These are phyloP conservation scores for Crithidia sp. DNA, from an alignment of 208 protist genomes.

Conservation along the genomic window DNA sequence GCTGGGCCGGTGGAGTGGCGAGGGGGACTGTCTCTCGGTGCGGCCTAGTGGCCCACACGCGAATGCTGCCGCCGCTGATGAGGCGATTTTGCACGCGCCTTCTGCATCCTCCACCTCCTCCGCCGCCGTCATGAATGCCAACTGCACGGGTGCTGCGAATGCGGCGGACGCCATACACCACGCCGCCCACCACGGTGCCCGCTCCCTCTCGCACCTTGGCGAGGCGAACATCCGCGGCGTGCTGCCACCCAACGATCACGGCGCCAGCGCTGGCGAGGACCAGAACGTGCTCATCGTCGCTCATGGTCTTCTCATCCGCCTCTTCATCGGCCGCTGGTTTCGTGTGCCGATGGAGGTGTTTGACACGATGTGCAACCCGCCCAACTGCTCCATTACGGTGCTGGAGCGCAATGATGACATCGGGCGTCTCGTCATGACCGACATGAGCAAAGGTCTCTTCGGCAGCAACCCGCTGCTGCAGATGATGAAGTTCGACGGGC, in stretches of 20 bases:
- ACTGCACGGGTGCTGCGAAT: neutral
- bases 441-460: slow-evolving; percentile 83
- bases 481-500: slow-evolving; percentile 83
- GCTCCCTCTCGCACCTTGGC: slow-evolving; percentile 27
- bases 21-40: neutral
- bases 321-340: slow-evolving; percentile 90
- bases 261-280: slow-evolving; percentile 41
- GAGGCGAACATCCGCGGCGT: slow-evolving; percentile 21
- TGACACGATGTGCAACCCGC: slow-evolving; percentile 90
- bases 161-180: neutral
- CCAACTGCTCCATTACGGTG: slow-evolving; percentile 88
- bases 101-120: neutral
- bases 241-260: slow-evolving; percentile 34
- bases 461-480: slow-evolving; percentile 84
- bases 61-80: neutral
- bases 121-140: neutral
- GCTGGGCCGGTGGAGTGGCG: slow-evolving; percentile 24
- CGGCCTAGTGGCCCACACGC: neutral
- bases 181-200: neutral
- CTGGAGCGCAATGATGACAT: slow-evolving; percentile 66
- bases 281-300: slow-evolving; percentile 90
- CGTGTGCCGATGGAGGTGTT: slow-evolving; percentile 82
- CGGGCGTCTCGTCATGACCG: slow-evolving; percentile 80
- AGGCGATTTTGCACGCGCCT: neutral
- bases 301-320: slow-evolving; percentile 86